phyloP scores from a whole-genome alignment of 306 rosid species.

The Prunus campanulata region DNA sequence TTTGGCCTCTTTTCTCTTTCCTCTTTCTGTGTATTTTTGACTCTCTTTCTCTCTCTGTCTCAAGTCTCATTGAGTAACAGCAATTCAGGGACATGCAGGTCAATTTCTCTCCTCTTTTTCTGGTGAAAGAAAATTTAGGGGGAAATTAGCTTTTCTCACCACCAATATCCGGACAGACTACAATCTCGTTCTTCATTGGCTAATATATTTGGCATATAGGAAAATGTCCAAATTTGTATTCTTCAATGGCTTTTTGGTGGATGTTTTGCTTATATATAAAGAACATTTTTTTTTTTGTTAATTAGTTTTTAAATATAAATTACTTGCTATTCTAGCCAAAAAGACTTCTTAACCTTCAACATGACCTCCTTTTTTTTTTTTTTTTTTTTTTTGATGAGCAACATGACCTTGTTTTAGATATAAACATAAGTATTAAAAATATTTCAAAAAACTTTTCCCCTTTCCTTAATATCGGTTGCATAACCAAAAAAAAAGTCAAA shows the following conservation, averaged over 20 bases:
- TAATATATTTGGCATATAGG: background rate
- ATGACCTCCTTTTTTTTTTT: too few species aligned
- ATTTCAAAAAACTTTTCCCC: background rate
- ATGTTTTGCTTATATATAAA: background rate
- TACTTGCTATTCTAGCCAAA: too few species aligned
- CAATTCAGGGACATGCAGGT: background rate
- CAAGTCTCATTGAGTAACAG: background rate
- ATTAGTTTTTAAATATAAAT: too few species aligned
- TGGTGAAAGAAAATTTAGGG: too few species aligned
- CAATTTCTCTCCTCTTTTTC: background rate
- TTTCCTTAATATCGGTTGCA: too few species aligned
- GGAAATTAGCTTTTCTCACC: accelerated
- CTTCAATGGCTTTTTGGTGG: background rate
- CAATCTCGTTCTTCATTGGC: background rate
- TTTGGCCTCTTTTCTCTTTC: background rate
- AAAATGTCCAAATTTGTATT: background rate
- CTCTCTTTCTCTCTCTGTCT: background rate
- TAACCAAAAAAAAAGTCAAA: too few species aligned
- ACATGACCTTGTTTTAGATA: too few species aligned
- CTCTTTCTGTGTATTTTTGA: slow-evolving; percentile 7
- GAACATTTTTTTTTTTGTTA: too few species aligned
- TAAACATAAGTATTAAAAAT: background rate
- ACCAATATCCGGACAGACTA: too few species aligned
- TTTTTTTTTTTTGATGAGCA: too few species aligned
- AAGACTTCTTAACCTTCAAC: too few species aligned